phyloP scores from a whole-genome alignment of 345 rosid genomes.

The Turritis glabra region DNA sequence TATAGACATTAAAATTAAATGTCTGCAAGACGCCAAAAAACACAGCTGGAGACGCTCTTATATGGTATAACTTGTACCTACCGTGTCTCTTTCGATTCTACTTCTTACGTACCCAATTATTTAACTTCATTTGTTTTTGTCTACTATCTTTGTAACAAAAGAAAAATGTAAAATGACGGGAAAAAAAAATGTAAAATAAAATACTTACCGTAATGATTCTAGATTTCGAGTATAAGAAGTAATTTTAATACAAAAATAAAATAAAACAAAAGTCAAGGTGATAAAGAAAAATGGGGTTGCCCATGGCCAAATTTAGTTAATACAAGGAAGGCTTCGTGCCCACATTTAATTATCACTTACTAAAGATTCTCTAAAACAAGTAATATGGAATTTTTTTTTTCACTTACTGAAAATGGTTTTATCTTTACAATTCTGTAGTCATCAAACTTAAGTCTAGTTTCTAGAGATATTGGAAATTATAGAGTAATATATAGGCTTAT shows the following conservation, averaged over 20 bases:
- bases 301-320: neutral
- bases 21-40: conserved; percentile 7
- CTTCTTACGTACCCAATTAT: neutral
- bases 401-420: neutral
- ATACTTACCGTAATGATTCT: too few relatives aligned
- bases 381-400: too few relatives aligned
- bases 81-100: conserved; percentile 21
- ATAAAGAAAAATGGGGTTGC: too few relatives aligned
- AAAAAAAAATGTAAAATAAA: too few relatives aligned
- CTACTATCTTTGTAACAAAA: too few relatives aligned
- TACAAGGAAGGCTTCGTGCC: neutral
- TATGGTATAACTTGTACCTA: conserved; percentile 31
- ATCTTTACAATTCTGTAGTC: neutral
- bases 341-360: neutral
- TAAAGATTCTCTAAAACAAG: neutral
- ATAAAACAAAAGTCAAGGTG: too few relatives aligned
- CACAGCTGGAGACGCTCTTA: conserved; percentile 19
- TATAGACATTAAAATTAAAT: neutral
- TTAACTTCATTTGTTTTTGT: too few relatives aligned
- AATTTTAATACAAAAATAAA: too few relatives aligned
- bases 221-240: too few relatives aligned
- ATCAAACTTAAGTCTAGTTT: neutral
- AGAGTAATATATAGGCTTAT: neutral
- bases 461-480: neutral
- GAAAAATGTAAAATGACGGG: too few relatives aligned